Evolutionary conservation across 2,329 filamentous ascomycete species (phyloP), one percentile per base, ranked within the genome.

Genomic region (Immersiporthe knoxdaviesiana): DNA sequence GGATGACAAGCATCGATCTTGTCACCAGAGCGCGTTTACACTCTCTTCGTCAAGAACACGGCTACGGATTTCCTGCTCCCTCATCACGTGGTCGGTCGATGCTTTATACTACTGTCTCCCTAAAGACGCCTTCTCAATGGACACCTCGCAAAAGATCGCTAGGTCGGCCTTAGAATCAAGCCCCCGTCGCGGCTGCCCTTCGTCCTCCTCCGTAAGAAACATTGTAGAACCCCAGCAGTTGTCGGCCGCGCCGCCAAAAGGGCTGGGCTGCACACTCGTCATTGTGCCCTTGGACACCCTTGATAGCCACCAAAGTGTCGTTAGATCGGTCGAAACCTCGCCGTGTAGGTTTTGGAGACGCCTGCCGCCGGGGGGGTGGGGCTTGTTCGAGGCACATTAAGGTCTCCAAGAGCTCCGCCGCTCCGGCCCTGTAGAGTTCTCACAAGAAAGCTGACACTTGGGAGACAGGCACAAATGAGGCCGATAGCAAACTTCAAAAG

Each of bases 381-480:
- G n/a, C 27, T 27, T 30, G 59, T 61, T 16, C 59, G 14, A 11
- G 59, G 59, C 8, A 61, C 35, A n/a, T 61, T 41, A 21, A 24
- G 37, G 14, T 16, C 16, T 2, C 35, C 21, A 2, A n/a, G 32
- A 11, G 39, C n/a, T 24, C 32, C 59, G 37, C 59, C 11, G 32
- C 21, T 24, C 11, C 59, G 59, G 18, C 7, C 27, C 14, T 39
- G 32, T 27, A 61, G 35, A n/a, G 18, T 41, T 10, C 37, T 61
- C 7, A 61, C 21, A 3, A 61, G 12, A 21, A 74, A 56, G 65
- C 74, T 74, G 44, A 73, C 56, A 6, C 74, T 69, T 8, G 76
- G 76, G 3, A 77, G 66, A 65, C 75, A 77, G n/a, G 76, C 72
- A 62, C 76, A 77, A 8, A 74, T 62, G 3, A 77, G 63, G 10